Evolutionary conservation across 2,329 filamentous ascomycete genomes (phyloP).

Genomic region (Xylariaceae sp.): DNA sequence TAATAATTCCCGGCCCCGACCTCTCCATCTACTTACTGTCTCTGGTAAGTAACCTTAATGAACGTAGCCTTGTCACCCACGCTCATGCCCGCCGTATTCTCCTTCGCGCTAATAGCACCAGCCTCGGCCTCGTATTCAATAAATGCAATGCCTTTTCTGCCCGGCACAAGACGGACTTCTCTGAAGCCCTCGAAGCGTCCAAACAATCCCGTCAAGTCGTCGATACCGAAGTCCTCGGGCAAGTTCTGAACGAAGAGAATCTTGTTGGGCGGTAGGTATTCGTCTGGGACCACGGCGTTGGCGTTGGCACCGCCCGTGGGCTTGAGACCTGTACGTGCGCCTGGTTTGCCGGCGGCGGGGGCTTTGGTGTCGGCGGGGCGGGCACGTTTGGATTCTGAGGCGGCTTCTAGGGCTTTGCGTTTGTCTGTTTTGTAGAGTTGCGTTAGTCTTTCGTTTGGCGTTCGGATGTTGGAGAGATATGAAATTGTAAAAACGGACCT

Average conservation of each 20-base stretch:
- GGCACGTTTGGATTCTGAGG: constrained; percentile 73
- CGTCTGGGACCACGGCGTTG: constrained; percentile 82
- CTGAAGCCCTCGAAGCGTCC: constrained; percentile 89
- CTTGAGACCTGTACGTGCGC: constrained; percentile 73
- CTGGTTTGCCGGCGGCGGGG: constrained; percentile 53
- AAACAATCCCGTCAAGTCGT: constrained; percentile 77
- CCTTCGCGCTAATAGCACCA: constrained; percentile 89
- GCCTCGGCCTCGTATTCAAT: constrained; percentile 92
- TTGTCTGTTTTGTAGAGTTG: constrained; percentile 43
- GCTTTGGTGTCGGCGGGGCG: constrained; percentile 54
- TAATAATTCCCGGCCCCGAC: too few species aligned
- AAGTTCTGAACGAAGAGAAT: constrained; percentile 92
- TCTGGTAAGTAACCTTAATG: constrained; percentile 95
- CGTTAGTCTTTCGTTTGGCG: not conserved
- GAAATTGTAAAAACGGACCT: constrained; percentile 51
- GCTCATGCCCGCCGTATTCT: constrained; percentile 82
- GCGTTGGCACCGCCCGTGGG: constrained; percentile 65
- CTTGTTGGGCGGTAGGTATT: constrained; percentile 96
- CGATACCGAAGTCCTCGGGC: constrained; percentile 80
- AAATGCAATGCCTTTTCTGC: constrained; percentile 85
- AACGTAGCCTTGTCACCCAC: constrained; percentile 71
- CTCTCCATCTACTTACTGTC: constrained; percentile 58
- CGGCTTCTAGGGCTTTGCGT: constrained; percentile 79
- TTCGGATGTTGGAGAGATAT: not conserved
- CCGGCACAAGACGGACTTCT: constrained; percentile 86